Evolutionary conservation across 202 grass and related monocot species (phyloP).

Genomic region (Elaeis oleifera): DNA sequence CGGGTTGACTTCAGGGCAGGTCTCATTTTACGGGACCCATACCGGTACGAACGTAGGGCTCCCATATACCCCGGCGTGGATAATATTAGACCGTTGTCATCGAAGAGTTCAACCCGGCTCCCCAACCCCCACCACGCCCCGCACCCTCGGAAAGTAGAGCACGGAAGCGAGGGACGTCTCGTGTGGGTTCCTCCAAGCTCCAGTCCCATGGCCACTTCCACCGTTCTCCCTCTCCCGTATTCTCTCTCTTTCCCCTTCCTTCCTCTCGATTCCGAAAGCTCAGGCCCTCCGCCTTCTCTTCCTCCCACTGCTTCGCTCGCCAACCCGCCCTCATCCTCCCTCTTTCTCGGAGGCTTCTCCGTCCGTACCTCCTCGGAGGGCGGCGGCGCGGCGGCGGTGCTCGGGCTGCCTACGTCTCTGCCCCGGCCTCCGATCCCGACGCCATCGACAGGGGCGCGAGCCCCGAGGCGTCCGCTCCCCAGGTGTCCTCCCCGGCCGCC

Average conservation of each 20-base stretch:
- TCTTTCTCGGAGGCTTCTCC: no score
- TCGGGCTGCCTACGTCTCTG: slow-evolving; percentile 38
- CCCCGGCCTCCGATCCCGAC: slow-evolving; percentile 41
- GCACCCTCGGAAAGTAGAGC: no score
- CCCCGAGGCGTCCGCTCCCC: slow-evolving; percentile 26
- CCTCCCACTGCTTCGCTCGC: slow-evolving; percentile 4
- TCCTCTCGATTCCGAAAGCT: background rate
- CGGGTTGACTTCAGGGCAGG: no score
- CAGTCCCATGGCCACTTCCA: background rate
- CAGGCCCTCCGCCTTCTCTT: background rate
- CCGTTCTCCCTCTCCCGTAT: background rate
- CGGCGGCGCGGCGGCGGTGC: background rate
- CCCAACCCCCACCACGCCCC: no score
- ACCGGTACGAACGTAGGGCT: no score
- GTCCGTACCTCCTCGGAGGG: no score
- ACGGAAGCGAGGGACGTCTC: no score
- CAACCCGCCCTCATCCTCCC: slow-evolving; percentile 1
- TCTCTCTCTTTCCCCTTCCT: background rate
- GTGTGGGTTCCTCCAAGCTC: slow-evolving; percentile 27
- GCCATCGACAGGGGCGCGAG: slow-evolving; percentile 29
- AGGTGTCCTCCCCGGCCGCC: slow-evolving; percentile 28
- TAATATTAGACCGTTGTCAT: no score
- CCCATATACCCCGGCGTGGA: no score
- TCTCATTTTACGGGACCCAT: no score
- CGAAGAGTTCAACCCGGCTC: no score